Evolutionary conservation across 1,284 basidiomycete species (phyloP).

Genomic region (Melampsora larici-populina): DNA sequence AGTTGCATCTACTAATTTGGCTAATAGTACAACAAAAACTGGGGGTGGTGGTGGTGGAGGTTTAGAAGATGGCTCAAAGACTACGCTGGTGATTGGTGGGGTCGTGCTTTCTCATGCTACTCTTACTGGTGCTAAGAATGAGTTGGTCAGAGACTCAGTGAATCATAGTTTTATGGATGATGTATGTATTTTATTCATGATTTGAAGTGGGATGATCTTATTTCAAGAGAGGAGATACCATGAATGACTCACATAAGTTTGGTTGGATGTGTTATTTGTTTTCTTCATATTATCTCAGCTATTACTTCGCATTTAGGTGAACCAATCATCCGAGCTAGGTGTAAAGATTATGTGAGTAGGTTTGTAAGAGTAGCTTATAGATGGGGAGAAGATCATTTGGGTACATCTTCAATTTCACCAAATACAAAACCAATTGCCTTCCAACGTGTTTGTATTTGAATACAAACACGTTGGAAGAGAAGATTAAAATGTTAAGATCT

Average conservation of each 20-base stretch:
- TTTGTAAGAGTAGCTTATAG: conserved; percentile 72
- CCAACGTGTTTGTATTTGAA: conserved; percentile 48
- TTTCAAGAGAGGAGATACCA: too few species aligned
- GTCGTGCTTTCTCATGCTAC: conserved; percentile 6
- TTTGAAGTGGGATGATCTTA: not conserved
- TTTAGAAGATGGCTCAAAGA: not conserved
- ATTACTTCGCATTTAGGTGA: conserved; percentile 75
- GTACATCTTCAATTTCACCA: conserved; percentile 66
- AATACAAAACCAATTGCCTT: conserved; percentile 59
- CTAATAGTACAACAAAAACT: not conserved
- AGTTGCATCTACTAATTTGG: not conserved
- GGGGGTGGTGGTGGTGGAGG: not conserved
- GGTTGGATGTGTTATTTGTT: too few species aligned
- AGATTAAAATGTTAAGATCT: conserved; percentile 59
- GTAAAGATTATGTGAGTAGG: conserved; percentile 70
- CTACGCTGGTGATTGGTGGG: not conserved
- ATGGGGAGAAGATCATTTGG: conserved; percentile 71
- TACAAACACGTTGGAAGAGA: conserved; percentile 47
- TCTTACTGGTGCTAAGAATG: conserved; percentile 39
- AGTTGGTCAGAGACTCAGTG: conserved; percentile 61
- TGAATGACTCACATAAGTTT: too few species aligned
- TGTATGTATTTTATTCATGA: conserved; percentile 59
- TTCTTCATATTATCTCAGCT: conserved; percentile 69
- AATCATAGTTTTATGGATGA: conserved; percentile 90
- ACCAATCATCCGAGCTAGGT: conserved; percentile 68